Evolutionary conservation across 2,329 filamentous ascomycete species (phyloP).

Genomic region (Teratosphaeria viscida): DNA sequence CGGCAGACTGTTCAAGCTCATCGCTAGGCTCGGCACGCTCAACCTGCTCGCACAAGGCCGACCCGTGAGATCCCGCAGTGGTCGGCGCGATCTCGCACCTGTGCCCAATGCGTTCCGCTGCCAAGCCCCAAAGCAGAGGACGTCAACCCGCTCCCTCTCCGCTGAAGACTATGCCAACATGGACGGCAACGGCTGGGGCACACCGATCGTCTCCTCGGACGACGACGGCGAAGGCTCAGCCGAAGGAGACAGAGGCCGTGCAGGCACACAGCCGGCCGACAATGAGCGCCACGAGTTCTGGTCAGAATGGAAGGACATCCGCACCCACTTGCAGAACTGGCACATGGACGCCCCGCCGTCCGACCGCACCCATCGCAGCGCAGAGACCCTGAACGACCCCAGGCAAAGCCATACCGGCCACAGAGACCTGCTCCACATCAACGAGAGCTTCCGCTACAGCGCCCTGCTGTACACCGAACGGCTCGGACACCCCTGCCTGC

Average conservation of each 20-base stretch:
- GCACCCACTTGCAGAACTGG: conserved; percentile 68
- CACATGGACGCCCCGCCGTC: conserved; percentile 48
- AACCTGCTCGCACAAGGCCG: conserved; percentile 70
- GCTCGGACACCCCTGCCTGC: conserved; percentile 63
- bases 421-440: conserved; percentile 68
- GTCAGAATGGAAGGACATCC: conserved; percentile 75
- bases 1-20: conserved; percentile 72
- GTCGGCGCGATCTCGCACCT: background rate
- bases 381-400: conserved; percentile 3
- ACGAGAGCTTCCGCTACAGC: conserved; percentile 81
- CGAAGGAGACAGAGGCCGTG: conserved; percentile 5
- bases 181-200: conserved; percentile 57
- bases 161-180: conserved; percentile 46
- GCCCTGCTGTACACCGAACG: conserved; percentile 85
- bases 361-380: background rate
- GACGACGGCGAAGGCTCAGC: conserved; percentile 32
- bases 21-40: conserved; percentile 71
- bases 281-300: conserved; percentile 52
- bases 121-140: conserved; percentile 5
- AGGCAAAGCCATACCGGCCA: conserved; percentile 34
- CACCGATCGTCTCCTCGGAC: conserved; percentile 22
- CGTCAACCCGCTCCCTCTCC: conserved; percentile 4
- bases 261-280: background rate
- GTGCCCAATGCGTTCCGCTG: conserved; percentile 2
- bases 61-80: conserved; percentile 27